Evolutionary conservation across 202 grass and related monocot species (phyloP).

Genomic region (Panicum hallii): DNA sequence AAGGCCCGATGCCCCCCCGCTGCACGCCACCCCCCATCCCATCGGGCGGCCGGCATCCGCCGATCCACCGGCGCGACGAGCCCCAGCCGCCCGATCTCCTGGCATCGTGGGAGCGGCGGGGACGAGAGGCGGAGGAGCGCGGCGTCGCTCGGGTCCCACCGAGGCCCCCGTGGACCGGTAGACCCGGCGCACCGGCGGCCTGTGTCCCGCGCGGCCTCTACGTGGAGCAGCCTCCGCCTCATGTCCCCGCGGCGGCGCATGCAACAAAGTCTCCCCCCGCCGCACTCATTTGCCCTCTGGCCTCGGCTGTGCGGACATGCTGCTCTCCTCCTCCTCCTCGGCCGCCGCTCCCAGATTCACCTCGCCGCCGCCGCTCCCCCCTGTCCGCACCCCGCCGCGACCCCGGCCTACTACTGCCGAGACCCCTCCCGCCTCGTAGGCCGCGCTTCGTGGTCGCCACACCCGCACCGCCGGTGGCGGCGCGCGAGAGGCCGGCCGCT

Average conservation of each 20-base stretch:
- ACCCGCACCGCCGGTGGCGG: neutral
- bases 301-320: slow-evolving; percentile 26
- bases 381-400: slow-evolving; percentile 1
- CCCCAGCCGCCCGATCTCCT: slow-evolving; percentile 31
- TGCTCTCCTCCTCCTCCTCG: neutral
- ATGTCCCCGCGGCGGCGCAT: neutral
- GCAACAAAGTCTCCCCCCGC: slow-evolving; percentile 34
- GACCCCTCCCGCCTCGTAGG: neutral
- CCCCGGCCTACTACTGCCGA: neutral
- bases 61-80: neutral
- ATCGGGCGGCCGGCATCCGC: neutral
- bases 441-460: neutral
- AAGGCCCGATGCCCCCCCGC: neutral
- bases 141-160: neutral
- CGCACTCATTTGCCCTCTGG: neutral
- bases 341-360: slow-evolving; percentile 24
- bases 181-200: neutral
- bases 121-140: neutral
- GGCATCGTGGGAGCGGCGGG: neutral
- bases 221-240: slow-evolving; percentile 56
- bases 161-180: neutral
- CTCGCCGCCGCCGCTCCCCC: neutral
- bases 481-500: neutral
- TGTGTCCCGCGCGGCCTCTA: slow-evolving; percentile 51
- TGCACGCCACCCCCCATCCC: neutral